Percentiles rank a stretch among this genome's conserved stretches.
Evolutionary conservation across 2,329 filamentous ascomycete species (phyloP).

Genomic region (Trichothecium sympodiale): DNA sequence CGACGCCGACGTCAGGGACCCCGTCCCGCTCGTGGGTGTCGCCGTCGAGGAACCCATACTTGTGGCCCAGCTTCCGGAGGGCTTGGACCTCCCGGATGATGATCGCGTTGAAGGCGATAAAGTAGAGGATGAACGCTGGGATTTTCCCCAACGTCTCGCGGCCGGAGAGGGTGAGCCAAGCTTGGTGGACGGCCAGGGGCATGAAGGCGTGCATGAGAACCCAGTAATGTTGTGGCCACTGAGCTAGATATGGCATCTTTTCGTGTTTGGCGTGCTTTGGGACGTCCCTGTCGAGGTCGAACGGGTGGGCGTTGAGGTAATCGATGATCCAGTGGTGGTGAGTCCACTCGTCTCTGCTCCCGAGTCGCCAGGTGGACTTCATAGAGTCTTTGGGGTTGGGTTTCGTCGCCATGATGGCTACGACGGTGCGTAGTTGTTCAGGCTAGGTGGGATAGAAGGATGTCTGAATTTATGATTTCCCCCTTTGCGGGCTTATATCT

Average conservation of each 20-base stretch:
- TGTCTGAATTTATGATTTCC: too few relatives aligned
- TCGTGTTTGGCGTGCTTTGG: constrained; percentile 21
- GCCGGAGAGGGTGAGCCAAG: constrained; percentile 6
- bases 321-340: constrained; percentile 9
- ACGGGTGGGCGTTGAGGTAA: constrained; percentile 7
- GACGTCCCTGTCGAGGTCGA: constrained; percentile 7
- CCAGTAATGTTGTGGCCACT: constrained; percentile 18
- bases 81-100: constrained; percentile 16
- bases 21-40: constrained; percentile 20
- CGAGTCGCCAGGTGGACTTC: constrained; percentile 11
- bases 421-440: too few relatives aligned
- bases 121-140: constrained; percentile 14
- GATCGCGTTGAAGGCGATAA: constrained; percentile 16
- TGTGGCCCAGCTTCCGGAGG: constrained; percentile 18
- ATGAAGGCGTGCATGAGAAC: constrained; percentile 17
- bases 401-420: too few relatives aligned
- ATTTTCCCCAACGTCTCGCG: constrained; percentile 5
- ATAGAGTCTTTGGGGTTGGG: constrained; percentile 12
- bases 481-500: too few relatives aligned
- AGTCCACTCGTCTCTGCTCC: constrained; percentile 8
- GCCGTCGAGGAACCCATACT: constrained; percentile 16
- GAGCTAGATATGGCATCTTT: constrained; percentile 16
- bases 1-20: constrained; percentile 18
- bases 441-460: too few relatives aligned
- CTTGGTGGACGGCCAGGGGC: constrained; percentile 13